A percentile compares a stretch with the other conserved stretches of the same genome.
Conservation (phyloP, 106 monocot species). For the Dendrobium officinale region DNA sequence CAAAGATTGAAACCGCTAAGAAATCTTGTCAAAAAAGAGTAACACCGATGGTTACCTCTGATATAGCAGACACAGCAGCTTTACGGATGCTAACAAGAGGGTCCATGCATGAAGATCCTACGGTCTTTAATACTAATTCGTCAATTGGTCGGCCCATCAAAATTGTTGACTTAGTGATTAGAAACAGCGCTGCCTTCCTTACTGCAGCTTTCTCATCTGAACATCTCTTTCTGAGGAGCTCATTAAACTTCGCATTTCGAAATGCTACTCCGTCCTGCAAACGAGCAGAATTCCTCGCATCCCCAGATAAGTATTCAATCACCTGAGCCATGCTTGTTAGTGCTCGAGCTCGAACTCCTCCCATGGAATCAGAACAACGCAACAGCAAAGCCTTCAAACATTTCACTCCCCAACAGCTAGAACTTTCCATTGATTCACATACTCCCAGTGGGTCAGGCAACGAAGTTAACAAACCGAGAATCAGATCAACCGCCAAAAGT, state of each 20-base stretch:
- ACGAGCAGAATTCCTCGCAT: conserved; percentile 18
- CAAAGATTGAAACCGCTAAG: neutral
- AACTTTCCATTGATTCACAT: conserved; percentile 8
- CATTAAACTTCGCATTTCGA: conserved; percentile 24
- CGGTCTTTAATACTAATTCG: conserved; percentile 40
- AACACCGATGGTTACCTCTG: conserved; percentile 47
- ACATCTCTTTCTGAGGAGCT: conserved; percentile 61
- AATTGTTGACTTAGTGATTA: conserved; percentile 48
- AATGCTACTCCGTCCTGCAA: conserved; percentile 29
- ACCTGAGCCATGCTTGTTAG: conserved; percentile 59
- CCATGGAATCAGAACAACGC: conserved; percentile 60
- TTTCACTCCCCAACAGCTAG: conserved; percentile 29
- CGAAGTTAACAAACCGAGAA: conserved; percentile 46
- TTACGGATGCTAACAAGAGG: conserved; percentile 88
- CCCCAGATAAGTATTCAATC: conserved; percentile 34
- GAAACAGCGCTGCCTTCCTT: conserved; percentile 74
- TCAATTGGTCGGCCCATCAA: conserved; percentile 57
- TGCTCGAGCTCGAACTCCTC: conserved; percentile 69
- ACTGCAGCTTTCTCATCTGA: conserved; percentile 89
- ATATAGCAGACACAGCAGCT: conserved; percentile 72
- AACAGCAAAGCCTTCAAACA: conserved; percentile 49
- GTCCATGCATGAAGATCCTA: conserved; percentile 78
- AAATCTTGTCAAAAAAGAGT: neutral
- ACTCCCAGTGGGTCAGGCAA: conserved; percentile 35
- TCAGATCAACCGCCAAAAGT: conserved; percentile 76